Percentiles rank a stretch among this genome's conserved stretches.
phyloP scores from a whole-genome alignment of 768 basidiomycete genomes.

The Daedalea quercina region DNA sequence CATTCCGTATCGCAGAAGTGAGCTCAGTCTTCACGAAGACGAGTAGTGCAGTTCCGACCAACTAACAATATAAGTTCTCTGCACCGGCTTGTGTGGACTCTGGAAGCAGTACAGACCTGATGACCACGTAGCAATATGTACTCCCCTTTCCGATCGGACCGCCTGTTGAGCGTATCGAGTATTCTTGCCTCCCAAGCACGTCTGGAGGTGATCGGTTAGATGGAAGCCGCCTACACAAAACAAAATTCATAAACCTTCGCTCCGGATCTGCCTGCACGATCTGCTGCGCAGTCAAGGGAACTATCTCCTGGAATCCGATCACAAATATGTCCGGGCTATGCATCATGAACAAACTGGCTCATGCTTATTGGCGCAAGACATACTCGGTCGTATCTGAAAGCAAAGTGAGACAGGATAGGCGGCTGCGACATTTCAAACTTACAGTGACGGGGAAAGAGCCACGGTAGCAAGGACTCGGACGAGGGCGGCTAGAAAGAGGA shows the following conservation, averaged over 20 bases:
- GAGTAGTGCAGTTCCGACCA: conserved; percentile 92
- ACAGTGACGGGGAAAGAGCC: conserved; percentile 87
- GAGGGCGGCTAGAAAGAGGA: conserved; percentile 50
- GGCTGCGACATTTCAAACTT: conserved; percentile 21
- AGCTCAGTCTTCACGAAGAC: conserved; percentile 76
- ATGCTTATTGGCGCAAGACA: conserved; percentile 12
- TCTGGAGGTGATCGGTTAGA: conserved; percentile 31
- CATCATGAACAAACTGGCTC: neutral
- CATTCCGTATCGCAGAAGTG: conserved; percentile 77
- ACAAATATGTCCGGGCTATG: conserved; percentile 82
- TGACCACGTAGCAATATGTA: conserved; percentile 90
- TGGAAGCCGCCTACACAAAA: neutral
- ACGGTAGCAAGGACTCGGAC: conserved; percentile 80
- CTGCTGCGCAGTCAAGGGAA: conserved; percentile 95
- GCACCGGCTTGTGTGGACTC: neutral
- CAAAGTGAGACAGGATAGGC: neutral
- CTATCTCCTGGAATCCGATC: conserved; percentile 94
- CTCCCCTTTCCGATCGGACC: conserved; percentile 58
- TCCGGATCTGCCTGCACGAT: conserved; percentile 95
- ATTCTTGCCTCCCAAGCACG: conserved; percentile 84
- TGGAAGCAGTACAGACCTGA: conserved; percentile 46
- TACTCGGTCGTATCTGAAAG: conserved; percentile 41
- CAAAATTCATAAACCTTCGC: conserved; percentile 53
- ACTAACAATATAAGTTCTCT: conserved; percentile 33
- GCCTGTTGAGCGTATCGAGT: conserved; percentile 66